phyloP scores from a whole-genome alignment of 306 rosid species.

The Hippophae tibetana region DNA sequence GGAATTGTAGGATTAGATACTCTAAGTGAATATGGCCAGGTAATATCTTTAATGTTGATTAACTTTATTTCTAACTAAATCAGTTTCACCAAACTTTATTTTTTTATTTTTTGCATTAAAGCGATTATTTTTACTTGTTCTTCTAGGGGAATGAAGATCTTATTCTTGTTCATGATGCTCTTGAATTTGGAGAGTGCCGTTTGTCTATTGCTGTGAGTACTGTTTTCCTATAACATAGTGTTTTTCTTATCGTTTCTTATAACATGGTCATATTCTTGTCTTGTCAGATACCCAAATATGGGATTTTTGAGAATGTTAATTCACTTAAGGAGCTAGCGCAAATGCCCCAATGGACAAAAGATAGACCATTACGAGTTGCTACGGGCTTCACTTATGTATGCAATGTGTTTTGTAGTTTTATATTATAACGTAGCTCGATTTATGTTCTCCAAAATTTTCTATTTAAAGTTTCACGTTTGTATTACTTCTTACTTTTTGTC shows the following conservation, averaged over 20 bases:
- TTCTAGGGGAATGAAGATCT: slow-evolving; percentile 69
- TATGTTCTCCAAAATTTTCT: slow-evolving; percentile 3
- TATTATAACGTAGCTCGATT: not conserved
- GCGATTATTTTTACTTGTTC: not conserved
- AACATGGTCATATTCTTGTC: slow-evolving; percentile 6
- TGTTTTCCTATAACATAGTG: not conserved
- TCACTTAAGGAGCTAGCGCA: slow-evolving; percentile 61
- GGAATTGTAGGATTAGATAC: slow-evolving; percentile 89
- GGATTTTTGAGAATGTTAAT: slow-evolving; percentile 78
- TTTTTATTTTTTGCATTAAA: not conserved
- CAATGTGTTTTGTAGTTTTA: slow-evolving; percentile 2
- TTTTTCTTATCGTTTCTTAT: not conserved
- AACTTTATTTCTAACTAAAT: not conserved
- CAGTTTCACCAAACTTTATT: not conserved
- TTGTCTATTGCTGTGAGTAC: slow-evolving; percentile 76
- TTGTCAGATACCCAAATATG: slow-evolving; percentile 78
- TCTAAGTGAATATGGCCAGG: slow-evolving; percentile 67
- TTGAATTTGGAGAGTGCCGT: slow-evolving; percentile 76
- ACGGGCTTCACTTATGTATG: slow-evolving; percentile 87
- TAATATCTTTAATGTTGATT: slow-evolving; percentile 8
- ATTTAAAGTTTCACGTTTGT: slow-evolving; percentile 3
- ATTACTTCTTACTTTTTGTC: slow-evolving; percentile 9
- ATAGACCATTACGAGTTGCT: slow-evolving; percentile 80
- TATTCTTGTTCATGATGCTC: slow-evolving; percentile 74
- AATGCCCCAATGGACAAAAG: slow-evolving; percentile 85